Base-by-base conservation (phyloP, 257 asterid species). In the Solanum raphanifolium region DNA sequence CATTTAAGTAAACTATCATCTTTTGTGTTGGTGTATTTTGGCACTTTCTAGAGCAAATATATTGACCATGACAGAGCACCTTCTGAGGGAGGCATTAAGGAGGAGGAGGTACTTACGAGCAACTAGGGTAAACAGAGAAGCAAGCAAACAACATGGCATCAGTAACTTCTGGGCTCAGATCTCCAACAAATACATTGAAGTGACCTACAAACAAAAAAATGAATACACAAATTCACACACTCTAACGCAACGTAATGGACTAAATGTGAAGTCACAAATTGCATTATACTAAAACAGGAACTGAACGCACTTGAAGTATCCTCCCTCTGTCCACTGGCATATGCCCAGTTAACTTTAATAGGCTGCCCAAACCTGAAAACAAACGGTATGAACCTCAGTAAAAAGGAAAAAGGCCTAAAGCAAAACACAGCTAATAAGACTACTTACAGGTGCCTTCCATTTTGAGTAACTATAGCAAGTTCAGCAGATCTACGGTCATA, bases 331-430 rank as follows among this genome's bases (percentile, higher is more conserved):
- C 94, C 96, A 89, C 98, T 95, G 65, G 98, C 96, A 91, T 93
- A 97, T 73, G 99, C 99, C 98, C 98, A 97, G 89, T 95, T 97
- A 86, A 94, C 99, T 92, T 96, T 96, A 83, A 96, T 96, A 85
- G 99, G 98, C 92, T 95, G 98, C 91, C 99, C 99, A 94, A 97
- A 97, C 93, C 99, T 97, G 92, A 72, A 89, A 89, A 18, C 76
- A 73, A 88, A 87, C 76, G 52, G 75, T 72, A 84, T 87, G 83
- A 83, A 27, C 88, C 83, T 84, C 23, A 16, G 84, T 38, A 55
- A 85, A 91, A 66, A 27, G 32, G 38, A 83, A 41, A 36, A 35
- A 75, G 10, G 83, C 60, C 11, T 32, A 29, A 29, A 55, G 48
- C 86, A 71, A 85, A 41, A 15, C 32, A 38, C 35, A 48, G 32